Conservation (phyloP, 768 basidiomycete species). For the Grammothele lineata region DNA sequence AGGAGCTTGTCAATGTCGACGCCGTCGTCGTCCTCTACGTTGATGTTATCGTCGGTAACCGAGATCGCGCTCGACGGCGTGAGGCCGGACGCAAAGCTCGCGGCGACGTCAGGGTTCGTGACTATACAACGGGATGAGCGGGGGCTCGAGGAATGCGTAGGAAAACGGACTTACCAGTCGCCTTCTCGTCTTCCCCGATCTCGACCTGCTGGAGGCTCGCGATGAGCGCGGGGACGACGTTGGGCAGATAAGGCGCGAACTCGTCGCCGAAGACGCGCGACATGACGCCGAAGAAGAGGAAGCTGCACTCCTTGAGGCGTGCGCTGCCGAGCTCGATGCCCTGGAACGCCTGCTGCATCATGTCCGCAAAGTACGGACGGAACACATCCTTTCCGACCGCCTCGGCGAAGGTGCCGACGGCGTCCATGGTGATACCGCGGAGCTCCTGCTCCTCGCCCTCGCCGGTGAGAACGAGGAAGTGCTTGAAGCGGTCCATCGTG, state of each 20-base stretch:
- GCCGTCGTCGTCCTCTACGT: slow-evolving; percentile 62
- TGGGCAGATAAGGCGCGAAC: slow-evolving; percentile 82
- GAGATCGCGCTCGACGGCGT: slow-evolving; percentile 69
- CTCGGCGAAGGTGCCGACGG: slow-evolving; percentile 97
- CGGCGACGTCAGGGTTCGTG: slow-evolving; percentile 48
- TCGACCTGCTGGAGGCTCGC: slow-evolving; percentile 81
- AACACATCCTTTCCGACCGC: slow-evolving; percentile 93
- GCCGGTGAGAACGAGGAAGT: slow-evolving; percentile 79
- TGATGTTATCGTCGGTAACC: slow-evolving; percentile 57
- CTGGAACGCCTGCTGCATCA: slow-evolving; percentile 94
- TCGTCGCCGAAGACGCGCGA: slow-evolving; percentile 95
- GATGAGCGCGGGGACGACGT: slow-evolving; percentile 83
- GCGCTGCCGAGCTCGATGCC: slow-evolving; percentile 85
- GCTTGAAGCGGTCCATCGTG: slow-evolving; percentile 83
- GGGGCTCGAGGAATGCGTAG: not conserved
- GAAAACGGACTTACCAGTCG: slow-evolving; percentile 37
- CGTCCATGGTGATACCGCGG: slow-evolving; percentile 96
- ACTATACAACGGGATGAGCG: slow-evolving; percentile 29
- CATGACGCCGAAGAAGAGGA: slow-evolving; percentile 98
- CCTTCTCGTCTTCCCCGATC: slow-evolving; percentile 53
- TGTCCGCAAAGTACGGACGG: slow-evolving; percentile 91
- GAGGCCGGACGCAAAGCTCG: slow-evolving; percentile 68
- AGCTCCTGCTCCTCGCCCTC: slow-evolving; percentile 93
- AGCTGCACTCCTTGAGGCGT: slow-evolving; percentile 89
- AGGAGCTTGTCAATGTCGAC: slow-evolving; percentile 82